phyloP scores from a whole-genome alignment of 1,139 yeast genomes.

The Geotrichum europaeum region DNA sequence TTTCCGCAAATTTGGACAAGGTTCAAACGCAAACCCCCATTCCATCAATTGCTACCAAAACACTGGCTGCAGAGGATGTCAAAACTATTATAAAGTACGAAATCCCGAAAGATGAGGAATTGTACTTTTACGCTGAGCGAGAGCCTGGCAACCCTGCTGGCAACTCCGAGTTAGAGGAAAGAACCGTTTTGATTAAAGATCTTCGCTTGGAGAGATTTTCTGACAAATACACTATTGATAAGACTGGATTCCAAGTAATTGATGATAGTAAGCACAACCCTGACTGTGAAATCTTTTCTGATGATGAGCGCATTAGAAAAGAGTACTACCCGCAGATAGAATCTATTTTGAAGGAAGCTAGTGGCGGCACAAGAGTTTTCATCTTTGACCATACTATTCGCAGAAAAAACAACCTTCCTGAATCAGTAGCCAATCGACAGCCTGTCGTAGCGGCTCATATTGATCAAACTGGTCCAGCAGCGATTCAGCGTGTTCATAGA shows the following conservation, averaged over 20 bases:
- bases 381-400: conserved; percentile 28
- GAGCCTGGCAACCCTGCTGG: neutral
- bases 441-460: conserved; percentile 25
- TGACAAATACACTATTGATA: neutral
- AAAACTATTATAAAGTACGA: neutral
- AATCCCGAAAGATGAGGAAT: neutral
- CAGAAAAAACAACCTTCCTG: conserved; percentile 14
- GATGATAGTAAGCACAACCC: conserved; percentile 12
- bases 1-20: neutral
- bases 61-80: neutral
- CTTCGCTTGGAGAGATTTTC: conserved; percentile 18
- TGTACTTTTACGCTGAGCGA: neutral
- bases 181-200: conserved; percentile 9
- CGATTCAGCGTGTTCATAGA: conserved; percentile 21
- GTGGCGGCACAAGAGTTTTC: conserved; percentile 20
- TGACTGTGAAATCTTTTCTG: conserved; percentile 18
- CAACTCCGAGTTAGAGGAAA: conserved; percentile 1
- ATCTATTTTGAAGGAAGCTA: conserved; percentile 15
- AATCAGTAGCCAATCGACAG: conserved; percentile 18
- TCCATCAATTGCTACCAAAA: neutral
- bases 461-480: conserved; percentile 27
- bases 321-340: conserved; percentile 23
- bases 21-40: neutral
- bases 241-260: conserved; percentile 12
- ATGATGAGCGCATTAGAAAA: conserved; percentile 19